Evolutionary conservation across 345 rosid species (phyloP), one percentile per base, ranked within the genome.

Genomic region (Orychophragmus violaceus): DNA sequence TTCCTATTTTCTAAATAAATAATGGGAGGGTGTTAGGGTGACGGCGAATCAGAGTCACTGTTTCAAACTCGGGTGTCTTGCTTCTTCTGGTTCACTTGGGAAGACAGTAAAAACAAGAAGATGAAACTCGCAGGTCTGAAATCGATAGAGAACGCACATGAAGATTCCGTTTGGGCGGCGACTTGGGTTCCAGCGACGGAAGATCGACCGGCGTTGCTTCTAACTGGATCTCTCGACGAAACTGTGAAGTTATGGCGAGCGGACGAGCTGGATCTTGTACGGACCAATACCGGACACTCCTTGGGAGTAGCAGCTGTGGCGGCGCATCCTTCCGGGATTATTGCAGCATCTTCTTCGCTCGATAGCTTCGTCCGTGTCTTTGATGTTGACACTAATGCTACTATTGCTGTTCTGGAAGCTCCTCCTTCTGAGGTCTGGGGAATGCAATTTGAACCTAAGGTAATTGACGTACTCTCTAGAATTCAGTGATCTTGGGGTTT

Each of bases 361-460:
- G 99, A 94, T 70, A 87, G 99, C 83, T 87, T 91, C 74, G 87
- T 94, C 8, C 82, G 99, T 18, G 95, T 94, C 36, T 94, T 94
- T 64, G 97, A 94, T 76, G 95, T 90, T 11, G 95, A 94, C 44
- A 90, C 97, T 60, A 94, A 88, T 76, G 87, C 91, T 33, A 83
- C 87, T 30, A 89, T 94, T 59, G 96, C 97, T 36, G 80, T 88
- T 45, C 84, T 94, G 52, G 97, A 94, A 70, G 97, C 95, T 66
- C 96, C 97, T 8, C 97, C 99, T 7, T 88, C 97, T 12, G 97
- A 94, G 78, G 93, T 90, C 51, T 91, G 97, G 97, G 95, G 94
- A 65, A 82, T 94, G 99, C 86, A 83, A 77, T 94, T 94, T 70
- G 82, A 91, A 67, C 91, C 99, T 53, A 84, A 79, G 99, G 99